phyloP scores from a whole-genome alignment of 306 rosid species.

The Cyclanthera cordifolia region DNA sequence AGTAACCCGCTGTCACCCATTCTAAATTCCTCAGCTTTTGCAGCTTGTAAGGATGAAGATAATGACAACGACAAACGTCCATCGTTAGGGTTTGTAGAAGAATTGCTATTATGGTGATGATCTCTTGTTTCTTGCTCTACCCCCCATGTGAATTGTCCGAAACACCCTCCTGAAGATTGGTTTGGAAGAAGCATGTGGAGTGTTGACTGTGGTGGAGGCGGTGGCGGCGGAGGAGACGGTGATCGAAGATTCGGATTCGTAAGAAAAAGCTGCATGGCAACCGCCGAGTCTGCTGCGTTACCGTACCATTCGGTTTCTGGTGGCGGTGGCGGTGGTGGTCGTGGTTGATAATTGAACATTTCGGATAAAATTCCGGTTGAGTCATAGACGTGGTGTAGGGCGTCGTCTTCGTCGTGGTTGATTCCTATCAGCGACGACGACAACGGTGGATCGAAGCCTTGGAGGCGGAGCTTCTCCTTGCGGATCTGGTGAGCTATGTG shows the following conservation, averaged over 20 bases:
- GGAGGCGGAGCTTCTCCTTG: slow-evolving; percentile 61
- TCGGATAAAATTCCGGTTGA: slow-evolving; percentile 77
- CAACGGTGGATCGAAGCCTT: slow-evolving; percentile 39
- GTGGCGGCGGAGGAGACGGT: slow-evolving; percentile 41
- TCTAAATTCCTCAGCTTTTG: slow-evolving; percentile 15
- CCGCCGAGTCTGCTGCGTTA: slow-evolving; percentile 73
- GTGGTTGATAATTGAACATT: slow-evolving; percentile 66
- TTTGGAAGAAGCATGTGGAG: slow-evolving; percentile 17
- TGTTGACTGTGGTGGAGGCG: slow-evolving; percentile 38
- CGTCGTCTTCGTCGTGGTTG: slow-evolving; percentile 41
- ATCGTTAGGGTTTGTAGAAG: background rate
- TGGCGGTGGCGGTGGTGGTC: slow-evolving; percentile 9
- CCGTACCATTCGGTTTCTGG: slow-evolving; percentile 51
- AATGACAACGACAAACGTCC: slow-evolving; percentile 13
- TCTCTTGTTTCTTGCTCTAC: background rate
- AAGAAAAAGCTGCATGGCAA: slow-evolving; percentile 95
- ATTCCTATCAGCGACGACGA: slow-evolving; percentile 48
- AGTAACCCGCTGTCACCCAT: slow-evolving; percentile 7
- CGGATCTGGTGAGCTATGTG: slow-evolving; percentile 84
- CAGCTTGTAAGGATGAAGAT: slow-evolving; percentile 13
- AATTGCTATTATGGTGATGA: background rate
- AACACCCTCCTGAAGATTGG: slow-evolving; percentile 10
- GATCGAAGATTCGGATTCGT: slow-evolving; percentile 76
- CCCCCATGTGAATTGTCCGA: slow-evolving; percentile 18
- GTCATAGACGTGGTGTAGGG: slow-evolving; percentile 52